A percentile compares a stretch with the other conserved stretches of the same genome.
Conservation (phyloP, 805 yeast species). For the Blastobotrys americana region DNA sequence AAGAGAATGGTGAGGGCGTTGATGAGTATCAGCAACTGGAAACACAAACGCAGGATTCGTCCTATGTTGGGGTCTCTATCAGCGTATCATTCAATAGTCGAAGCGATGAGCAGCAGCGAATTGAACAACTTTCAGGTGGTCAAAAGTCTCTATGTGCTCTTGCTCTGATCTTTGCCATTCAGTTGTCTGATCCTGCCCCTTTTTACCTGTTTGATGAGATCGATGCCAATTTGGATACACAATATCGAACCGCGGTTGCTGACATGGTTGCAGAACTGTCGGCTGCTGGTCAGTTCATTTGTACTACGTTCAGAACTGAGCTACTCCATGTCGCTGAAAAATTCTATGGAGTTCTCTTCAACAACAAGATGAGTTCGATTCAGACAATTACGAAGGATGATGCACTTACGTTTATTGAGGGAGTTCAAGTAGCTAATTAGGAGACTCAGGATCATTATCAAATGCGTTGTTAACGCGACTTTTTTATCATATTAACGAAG, state of each 20-base stretch:
- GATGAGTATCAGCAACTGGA: conserved; percentile 17
- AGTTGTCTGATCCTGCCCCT: conserved; percentile 94
- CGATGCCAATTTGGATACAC: conserved; percentile 92
- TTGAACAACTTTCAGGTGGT: conserved; percentile 93
- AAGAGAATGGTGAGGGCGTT: conserved; percentile 22
- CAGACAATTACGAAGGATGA: conserved; percentile 60
- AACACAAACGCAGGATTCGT: conserved; percentile 11
- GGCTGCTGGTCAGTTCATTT: conserved; percentile 74
- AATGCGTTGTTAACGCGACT: too few species aligned
- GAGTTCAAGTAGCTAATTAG: conserved; percentile 26
- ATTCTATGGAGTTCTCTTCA: conserved; percentile 81
- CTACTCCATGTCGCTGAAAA: conserved; percentile 80
- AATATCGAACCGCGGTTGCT: conserved; percentile 84
- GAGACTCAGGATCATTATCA: too few species aligned
- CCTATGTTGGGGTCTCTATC: conserved; percentile 73
- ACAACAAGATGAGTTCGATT: conserved; percentile 73
- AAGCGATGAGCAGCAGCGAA: conserved; percentile 74
- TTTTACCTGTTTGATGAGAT: conserved; percentile 94
- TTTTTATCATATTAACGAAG: too few species aligned
- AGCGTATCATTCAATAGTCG: conserved; percentile 84
- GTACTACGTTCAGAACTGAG: conserved; percentile 94
- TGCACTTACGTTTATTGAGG: conserved; percentile 80
- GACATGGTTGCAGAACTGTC: conserved; percentile 60
- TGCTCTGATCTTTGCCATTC: conserved; percentile 87
- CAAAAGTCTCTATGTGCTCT: conserved; percentile 96